Evolutionary conservation across 1,284 basidiomycete species (phyloP), one percentile per base, ranked within the genome.

Genomic region (Rhodotorula sp.): DNA sequence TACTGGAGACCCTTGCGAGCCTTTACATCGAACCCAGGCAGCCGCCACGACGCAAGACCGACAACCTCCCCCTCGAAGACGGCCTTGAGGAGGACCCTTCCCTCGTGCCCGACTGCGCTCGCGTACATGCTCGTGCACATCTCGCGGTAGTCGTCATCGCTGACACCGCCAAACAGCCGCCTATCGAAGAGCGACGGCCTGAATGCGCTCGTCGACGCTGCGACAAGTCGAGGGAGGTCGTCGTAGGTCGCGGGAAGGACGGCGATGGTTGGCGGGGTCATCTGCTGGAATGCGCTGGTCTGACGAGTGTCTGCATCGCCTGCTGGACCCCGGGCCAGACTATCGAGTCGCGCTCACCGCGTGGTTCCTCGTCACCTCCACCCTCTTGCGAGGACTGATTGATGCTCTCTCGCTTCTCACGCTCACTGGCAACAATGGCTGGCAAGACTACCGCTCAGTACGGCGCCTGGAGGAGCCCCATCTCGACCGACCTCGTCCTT

Each of bases 381-480:
- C 22, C n/a, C 32, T 36, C 36, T 20, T 22, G 27, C 17, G 32
- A 27, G 22, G 47, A 32, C 36, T 15, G 11, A 9, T 44, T 24
- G 1, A 56, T 56, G 55, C 60, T 48, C 56, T 30, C 29, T 27
- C 49, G 32, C 32, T 27, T 32, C 47, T 15, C 56, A 13, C 57
- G 29, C 32, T 22, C n/a, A 27, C 30, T 60, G 15, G 20, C 32
- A 9, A 54, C 22, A 44, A 54, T n/a, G 30, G 29, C 57, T 15
- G 24, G 44, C 60, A 71, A 61, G 44, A 62, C 49, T 10, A 27
- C 58, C 36, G 84, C 85, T 20, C 85, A 86, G 0, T 88, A 83
- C 76, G 87, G 87, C 34, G 84, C 83, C 55, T 88, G 88, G 87
- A 77, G 81, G 8, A 88, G 87, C 7, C 83, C 85, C 20, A 84